A percentile compares a stretch with the other conserved stretches of the same genome.
phyloP scores from a whole-genome alignment of 2,329 filamentous ascomycete genomes.

The Paecilomyces fulvus region DNA sequence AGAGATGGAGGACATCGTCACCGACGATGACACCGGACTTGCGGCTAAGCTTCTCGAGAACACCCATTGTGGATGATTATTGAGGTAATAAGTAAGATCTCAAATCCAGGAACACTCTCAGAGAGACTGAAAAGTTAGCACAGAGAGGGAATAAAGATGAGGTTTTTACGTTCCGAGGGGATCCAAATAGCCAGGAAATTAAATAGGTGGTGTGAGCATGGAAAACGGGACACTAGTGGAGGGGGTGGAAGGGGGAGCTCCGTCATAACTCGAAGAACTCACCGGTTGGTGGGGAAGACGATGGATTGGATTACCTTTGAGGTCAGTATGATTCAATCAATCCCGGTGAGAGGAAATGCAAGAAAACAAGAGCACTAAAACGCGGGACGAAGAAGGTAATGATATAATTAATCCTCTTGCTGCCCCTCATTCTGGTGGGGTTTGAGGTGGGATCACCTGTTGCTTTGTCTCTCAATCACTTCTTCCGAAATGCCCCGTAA shows the following conservation, averaged over 20 bases:
- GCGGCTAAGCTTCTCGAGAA: constrained; percentile 49
- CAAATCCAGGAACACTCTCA: not conserved
- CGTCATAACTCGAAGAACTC: constrained; percentile 16
- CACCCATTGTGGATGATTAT: constrained; percentile 33
- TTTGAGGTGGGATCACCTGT: not conserved
- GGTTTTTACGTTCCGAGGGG: not conserved
- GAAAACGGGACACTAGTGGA: constrained; percentile 9
- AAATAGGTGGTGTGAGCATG: constrained; percentile 1
- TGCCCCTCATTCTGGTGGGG: constrained; percentile 9
- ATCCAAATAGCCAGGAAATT: not conserved
- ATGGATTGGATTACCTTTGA: constrained; percentile 11
- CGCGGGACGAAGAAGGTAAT: not conserved
- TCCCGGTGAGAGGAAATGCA: constrained; percentile 1
- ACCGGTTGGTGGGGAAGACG: constrained; percentile 27
- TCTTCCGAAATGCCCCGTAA: constrained; percentile 17
- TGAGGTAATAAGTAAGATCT: not conserved
- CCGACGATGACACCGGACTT: constrained; percentile 60
- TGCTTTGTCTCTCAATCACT: not conserved
- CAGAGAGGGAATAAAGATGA: not conserved
- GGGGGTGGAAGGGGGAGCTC: constrained; percentile 5
- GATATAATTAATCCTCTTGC: not conserved
- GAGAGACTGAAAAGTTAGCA: not conserved
- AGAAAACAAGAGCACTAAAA: too few relatives aligned
- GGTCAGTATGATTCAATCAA: constrained; percentile 31
- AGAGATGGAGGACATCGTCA: constrained; percentile 62